Percentiles rank a stretch among this genome's conserved stretches.
phyloP scores from a whole-genome alignment of 148 eudicot species.

The Gaultheria prostrata region DNA sequence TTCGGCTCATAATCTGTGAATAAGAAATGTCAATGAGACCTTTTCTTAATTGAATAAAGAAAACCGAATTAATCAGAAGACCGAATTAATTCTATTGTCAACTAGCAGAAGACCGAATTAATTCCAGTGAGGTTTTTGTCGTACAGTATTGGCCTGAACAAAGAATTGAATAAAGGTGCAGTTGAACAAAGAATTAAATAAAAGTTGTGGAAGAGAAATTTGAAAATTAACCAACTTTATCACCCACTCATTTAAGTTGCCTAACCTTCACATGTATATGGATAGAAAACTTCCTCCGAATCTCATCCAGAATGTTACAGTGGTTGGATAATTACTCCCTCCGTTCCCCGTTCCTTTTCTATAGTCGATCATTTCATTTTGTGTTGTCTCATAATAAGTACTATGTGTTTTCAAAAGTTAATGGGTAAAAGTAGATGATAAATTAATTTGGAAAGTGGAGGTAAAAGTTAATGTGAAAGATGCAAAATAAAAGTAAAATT shows the following conservation, averaged over 20 bases:
- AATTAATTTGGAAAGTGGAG: too few relatives aligned
- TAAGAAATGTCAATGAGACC: not conserved
- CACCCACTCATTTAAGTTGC: not conserved
- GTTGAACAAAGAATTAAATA: not conserved
- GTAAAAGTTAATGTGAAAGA: too few relatives aligned
- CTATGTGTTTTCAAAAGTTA: too few relatives aligned
- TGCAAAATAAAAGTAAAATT: too few relatives aligned
- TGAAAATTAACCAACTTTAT: not conserved
- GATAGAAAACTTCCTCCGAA: not conserved
- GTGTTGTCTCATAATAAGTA: too few relatives aligned
- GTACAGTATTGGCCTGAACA: too few relatives aligned
- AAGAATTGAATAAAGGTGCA: not conserved
- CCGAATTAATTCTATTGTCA: not conserved
- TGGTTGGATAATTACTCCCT: not conserved
- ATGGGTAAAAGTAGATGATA: too few relatives aligned
- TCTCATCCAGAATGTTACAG: not conserved
- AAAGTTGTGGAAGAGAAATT: not conserved
- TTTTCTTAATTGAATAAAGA: too few relatives aligned
- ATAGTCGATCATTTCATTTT: too few relatives aligned
- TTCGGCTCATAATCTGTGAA: not conserved
- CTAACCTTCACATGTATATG: not conserved
- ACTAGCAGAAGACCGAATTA: not conserved
- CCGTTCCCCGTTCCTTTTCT: too few relatives aligned
- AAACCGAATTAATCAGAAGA: too few relatives aligned
- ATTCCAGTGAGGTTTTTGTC: too few relatives aligned